Percentiles rank a stretch among this genome's conserved stretches.
Conservation (phyloP, 2,329 filamentous ascomycete species). For the Pestalotiopsis sp. region DNA sequence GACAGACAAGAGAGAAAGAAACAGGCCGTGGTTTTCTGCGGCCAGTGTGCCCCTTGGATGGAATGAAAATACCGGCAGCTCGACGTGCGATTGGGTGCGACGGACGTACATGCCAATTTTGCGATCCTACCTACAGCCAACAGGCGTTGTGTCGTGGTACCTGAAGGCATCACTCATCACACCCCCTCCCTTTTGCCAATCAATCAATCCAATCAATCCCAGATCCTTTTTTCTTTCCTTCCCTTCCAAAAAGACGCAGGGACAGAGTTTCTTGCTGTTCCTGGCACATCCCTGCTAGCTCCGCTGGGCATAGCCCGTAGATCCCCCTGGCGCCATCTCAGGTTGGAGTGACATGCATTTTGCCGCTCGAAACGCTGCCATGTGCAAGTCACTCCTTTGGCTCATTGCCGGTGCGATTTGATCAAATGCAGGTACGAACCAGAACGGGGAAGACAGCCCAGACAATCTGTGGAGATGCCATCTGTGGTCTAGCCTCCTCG, state of each 20-base stretch:
- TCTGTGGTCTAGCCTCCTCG: conserved; percentile 10
- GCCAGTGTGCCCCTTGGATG: neutral
- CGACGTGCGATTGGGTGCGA: neutral
- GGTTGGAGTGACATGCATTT: conserved; percentile 1
- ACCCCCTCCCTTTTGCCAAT: neutral
- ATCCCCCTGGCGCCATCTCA: conserved; percentile 12
- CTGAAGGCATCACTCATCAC: neutral
- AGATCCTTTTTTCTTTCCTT: neutral
- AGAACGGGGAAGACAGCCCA: neutral
- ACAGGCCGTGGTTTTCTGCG: neutral
- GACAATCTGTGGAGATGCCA: conserved; percentile 10
- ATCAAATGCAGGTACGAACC: neutral
- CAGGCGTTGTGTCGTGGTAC: no score
- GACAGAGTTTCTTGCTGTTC: neutral
- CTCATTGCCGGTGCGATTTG: conserved; percentile 4
- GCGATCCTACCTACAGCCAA: neutral
- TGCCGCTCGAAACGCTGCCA: no score
- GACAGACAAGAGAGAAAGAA: neutral
- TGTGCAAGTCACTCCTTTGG: neutral
- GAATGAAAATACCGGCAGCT: neutral
- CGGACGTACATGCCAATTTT: neutral
- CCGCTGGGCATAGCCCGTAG: conserved; percentile 9
- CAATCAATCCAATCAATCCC: neutral
- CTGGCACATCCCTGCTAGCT: neutral
- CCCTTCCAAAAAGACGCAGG: neutral